Percentiles rank a stretch among this genome's conserved stretches.
Conservation (phyloP, 169 alveolate species). For the Babesia caballi region DNA sequence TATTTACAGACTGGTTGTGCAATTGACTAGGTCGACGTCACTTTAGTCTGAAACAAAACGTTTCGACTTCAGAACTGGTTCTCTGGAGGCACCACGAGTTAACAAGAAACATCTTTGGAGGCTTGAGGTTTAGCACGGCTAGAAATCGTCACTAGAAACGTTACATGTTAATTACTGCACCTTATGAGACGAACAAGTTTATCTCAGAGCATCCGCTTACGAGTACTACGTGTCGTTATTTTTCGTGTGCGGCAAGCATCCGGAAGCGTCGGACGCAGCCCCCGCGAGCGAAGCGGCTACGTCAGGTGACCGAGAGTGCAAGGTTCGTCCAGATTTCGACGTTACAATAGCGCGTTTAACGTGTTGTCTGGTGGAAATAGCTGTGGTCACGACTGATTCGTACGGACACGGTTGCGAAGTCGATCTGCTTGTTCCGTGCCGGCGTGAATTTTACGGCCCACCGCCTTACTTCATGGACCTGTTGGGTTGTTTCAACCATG, state of each 20-base stretch:
- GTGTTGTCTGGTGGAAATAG: not conserved
- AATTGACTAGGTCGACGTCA: no score
- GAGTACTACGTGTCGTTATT: not conserved
- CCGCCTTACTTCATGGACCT: conserved; percentile 4
- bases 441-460: not conserved
- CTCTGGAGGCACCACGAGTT: not conserved
- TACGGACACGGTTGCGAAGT: conserved; percentile 3
- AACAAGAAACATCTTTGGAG: not conserved
- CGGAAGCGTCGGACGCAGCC: not conserved
- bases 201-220: not conserved
- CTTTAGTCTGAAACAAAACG: not conserved
- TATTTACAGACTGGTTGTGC: no score
- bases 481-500: not conserved
- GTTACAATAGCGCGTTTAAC: not conserved
- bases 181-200: not conserved
- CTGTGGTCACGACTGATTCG: not conserved
- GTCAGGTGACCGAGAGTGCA: not conserved
- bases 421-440: not conserved
- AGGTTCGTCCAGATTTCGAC: not conserved
- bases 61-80: not conserved
- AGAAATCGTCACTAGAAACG: not conserved
- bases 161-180: no score
- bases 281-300: not conserved
- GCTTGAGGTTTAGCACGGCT: not conserved
- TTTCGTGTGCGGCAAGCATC: not conserved